Conservation (phyloP, 768 basidiomycete genomes). For the Kwoniella bestiolae region DNA sequence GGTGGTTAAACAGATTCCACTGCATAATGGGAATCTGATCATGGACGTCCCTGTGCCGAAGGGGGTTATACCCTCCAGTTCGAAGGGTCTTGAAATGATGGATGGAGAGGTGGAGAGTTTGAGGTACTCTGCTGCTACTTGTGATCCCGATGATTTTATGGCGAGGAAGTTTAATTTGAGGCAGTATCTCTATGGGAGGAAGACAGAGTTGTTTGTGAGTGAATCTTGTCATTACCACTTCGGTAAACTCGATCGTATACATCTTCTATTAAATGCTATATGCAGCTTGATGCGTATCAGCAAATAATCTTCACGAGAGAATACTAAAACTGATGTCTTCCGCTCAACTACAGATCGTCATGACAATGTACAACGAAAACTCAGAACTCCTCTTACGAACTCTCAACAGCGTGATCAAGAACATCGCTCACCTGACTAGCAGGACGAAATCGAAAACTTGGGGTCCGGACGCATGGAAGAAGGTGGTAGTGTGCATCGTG, state of each 20-base stretch:
- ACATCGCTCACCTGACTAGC: slow-evolving; percentile 58
- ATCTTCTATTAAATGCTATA: too few relatives aligned
- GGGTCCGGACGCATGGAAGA: slow-evolving; percentile 59
- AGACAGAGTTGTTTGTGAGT: slow-evolving; percentile 54
- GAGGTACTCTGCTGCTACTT: slow-evolving; percentile 51
- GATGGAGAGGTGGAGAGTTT: slow-evolving; percentile 54
- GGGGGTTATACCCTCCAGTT: slow-evolving; percentile 67
- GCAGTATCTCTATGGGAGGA: slow-evolving; percentile 69
- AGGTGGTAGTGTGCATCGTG: slow-evolving; percentile 58
- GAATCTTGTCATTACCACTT: too few relatives aligned
- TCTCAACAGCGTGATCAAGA: slow-evolving; percentile 57
- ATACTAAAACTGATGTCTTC: too few relatives aligned
- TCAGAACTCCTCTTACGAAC: slow-evolving; percentile 51
- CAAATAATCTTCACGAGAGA: too few relatives aligned
- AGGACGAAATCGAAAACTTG: slow-evolving; percentile 57
- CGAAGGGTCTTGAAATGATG: slow-evolving; percentile 36
- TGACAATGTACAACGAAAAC: slow-evolving; percentile 56
- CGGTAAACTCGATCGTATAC: slow-evolving; percentile 62
- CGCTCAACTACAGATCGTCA: slow-evolving; percentile 55
- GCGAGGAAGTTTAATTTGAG: slow-evolving; percentile 74
- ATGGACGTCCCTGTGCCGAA: slow-evolving; percentile 80
- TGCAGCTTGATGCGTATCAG: too few relatives aligned
- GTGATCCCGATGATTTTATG: slow-evolving; percentile 59
- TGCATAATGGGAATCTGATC: slow-evolving; percentile 80
- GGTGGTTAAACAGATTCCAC: slow-evolving; percentile 66